Evolutionary conservation across 2,329 filamentous ascomycete species (phyloP), one percentile per base, ranked within the genome.

Genomic region (Hypoxylon sp.): DNA sequence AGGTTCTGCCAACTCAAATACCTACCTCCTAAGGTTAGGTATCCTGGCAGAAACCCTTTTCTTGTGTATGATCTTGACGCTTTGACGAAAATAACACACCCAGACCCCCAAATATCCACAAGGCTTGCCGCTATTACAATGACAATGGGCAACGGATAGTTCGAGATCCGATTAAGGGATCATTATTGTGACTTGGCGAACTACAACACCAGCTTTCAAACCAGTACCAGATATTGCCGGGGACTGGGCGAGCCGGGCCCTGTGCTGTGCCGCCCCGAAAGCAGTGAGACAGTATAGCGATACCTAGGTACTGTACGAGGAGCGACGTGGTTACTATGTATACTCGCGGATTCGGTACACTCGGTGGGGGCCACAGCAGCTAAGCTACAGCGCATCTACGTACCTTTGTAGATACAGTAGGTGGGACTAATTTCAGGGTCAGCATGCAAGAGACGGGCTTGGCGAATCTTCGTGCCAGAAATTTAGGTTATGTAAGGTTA

Each of bases 371-470:
- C 56, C 30, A 44, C 61, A 54, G 52, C 56, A 57, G 56, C 64
- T 48, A 60, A 61, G 64, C 52, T 64, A 63, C 60, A 50, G 60
- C 28, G 24, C 30, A 44, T 37, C 51, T 56, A 61, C 50, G 60
- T 66, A 66, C 60, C 56, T 67, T 64, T 56, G 44, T 64, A 34
- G 43, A 61, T 61, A 54, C 43, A 47, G 64, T 59, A 65, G 58
- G 57, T 48, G 53, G 64, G 62, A 55, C 59, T 59, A 49, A 39
- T 62, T 50, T 64, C 65, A 65, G 67, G 67, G 60, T 67, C 32
- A 56, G 59, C 46, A 70, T 70, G 67, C 69, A 70, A 68, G 66
- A 70, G 64, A 68, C 65, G 68, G 70, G 66, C 71, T 75, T 73
- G 71, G 72, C 73, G 56, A 60, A 55, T 64, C 41, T 68, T 67